Conservation (phyloP, 2,329 filamentous ascomycete genomes). For the Cercospora nicotianae region DNA sequence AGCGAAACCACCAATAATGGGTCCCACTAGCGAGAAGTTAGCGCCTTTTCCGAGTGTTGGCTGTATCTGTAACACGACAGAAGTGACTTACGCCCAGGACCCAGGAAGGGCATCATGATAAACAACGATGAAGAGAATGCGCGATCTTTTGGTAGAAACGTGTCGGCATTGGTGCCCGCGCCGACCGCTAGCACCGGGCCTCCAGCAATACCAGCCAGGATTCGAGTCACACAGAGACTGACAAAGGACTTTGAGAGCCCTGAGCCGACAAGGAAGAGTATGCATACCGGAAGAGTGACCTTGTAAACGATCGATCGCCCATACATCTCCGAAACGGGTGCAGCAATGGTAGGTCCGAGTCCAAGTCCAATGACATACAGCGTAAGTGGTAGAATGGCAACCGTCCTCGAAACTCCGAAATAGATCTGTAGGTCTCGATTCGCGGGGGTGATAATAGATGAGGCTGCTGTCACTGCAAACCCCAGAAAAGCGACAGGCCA, state of each 20-base stretch:
- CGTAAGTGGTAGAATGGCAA: conserved; percentile 57
- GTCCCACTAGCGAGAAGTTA: not conserved
- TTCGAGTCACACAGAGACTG: conserved; percentile 32
- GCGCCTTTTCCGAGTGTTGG: not conserved
- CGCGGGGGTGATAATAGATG: conserved; percentile 30
- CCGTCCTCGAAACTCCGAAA: conserved; percentile 57
- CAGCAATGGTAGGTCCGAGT: conserved; percentile 61
- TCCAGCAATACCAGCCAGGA: conserved; percentile 52
- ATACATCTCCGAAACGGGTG: conserved; percentile 39
- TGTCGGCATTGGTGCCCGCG: conserved; percentile 45
- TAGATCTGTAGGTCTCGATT: conserved; percentile 33
- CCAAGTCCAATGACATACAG: conserved; percentile 64
- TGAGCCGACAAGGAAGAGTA: conserved; percentile 39
- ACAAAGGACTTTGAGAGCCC: conserved; percentile 32
- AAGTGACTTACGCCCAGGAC: conserved; percentile 37
- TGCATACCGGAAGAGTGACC: conserved; percentile 38
- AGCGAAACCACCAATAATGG: conserved; percentile 42
- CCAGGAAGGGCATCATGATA: conserved; percentile 45
- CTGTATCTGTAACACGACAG: not conserved
- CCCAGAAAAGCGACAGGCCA: conserved; percentile 23
- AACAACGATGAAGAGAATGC: conserved; percentile 42
- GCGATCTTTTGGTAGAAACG: conserved; percentile 39
- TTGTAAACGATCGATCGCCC: conserved; percentile 42
- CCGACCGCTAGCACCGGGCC: conserved; percentile 44
- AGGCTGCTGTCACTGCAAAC: conserved; percentile 33